Evolutionary conservation across 768 basidiomycete species (phyloP).

Genomic region (Nevesoporus exiguus): DNA sequence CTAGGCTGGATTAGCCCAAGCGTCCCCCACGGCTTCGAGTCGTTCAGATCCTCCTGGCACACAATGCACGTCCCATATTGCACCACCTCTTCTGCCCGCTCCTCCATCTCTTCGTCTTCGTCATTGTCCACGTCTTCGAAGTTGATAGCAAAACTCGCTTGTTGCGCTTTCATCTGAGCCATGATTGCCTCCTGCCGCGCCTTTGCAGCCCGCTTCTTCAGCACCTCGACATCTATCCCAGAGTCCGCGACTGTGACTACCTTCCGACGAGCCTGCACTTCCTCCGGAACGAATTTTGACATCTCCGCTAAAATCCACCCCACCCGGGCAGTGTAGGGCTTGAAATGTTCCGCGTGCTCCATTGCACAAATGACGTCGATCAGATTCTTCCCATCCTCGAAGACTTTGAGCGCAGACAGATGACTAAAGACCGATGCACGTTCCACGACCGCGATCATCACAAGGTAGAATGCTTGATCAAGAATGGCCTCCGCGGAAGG

Average conservation of each 20-base stretch:
- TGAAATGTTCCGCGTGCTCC: slow-evolving; percentile 76
- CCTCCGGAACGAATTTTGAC: slow-evolving; percentile 50
- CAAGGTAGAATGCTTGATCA: slow-evolving; percentile 82
- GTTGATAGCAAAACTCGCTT: slow-evolving; percentile 79
- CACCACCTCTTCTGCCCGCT: slow-evolving; percentile 42
- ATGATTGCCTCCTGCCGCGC: slow-evolving; percentile 91
- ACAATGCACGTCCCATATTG: slow-evolving; percentile 95
- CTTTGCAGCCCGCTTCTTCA: slow-evolving; percentile 82
- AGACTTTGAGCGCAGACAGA: slow-evolving; percentile 51
- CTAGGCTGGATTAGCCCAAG: slow-evolving; percentile 89
- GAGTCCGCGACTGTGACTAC: slow-evolving; percentile 36
- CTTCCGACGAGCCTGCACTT: slow-evolving; percentile 50
- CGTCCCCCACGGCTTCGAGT: slow-evolving; percentile 72
- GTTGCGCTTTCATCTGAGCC: slow-evolving; percentile 93
- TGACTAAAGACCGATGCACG: slow-evolving; percentile 58
- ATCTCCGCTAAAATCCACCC: slow-evolving; percentile 73
- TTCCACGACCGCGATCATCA: slow-evolving; percentile 83
- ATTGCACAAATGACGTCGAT: slow-evolving; percentile 71
- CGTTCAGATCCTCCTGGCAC: slow-evolving; percentile 89
- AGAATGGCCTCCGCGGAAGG: slow-evolving; percentile 86
- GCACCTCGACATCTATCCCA: slow-evolving; percentile 54
- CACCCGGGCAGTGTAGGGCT: slow-evolving; percentile 64
- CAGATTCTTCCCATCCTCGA: slow-evolving; percentile 59
- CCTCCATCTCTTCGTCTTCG: slow-evolving; percentile 47
- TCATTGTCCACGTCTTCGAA: slow-evolving; percentile 76